These are phyloP conservation scores for Leccinum barrowsii DNA, from an alignment of 768 basidiomycete genomes.

Conservation along the genomic window DNA sequence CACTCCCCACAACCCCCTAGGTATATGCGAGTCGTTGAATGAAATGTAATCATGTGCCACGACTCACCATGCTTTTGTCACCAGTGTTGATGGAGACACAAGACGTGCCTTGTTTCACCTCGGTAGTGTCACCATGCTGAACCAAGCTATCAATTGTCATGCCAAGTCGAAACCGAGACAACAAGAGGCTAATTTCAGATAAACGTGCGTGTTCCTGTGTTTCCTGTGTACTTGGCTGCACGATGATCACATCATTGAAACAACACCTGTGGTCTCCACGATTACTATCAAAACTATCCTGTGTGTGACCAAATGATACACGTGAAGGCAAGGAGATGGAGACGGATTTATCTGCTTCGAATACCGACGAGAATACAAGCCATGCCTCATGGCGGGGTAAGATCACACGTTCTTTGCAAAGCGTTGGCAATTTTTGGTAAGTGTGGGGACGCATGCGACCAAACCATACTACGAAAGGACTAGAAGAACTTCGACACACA, in stretches of 20 bases:
- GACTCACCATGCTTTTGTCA: background rate
- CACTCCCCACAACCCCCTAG: conserved; percentile 8
- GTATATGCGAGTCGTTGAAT: conserved; percentile 13
- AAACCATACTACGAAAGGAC: background rate
- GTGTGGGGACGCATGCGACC: background rate
- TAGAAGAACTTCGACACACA: background rate
- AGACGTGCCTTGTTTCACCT: background rate
- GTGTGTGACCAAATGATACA: background rate
- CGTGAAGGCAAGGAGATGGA: background rate
- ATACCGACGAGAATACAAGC: too few species aligned
- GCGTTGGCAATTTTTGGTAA: too few species aligned
- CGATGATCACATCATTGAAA: background rate
- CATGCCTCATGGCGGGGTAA: too few species aligned
- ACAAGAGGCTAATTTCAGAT: background rate
- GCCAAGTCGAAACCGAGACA: background rate
- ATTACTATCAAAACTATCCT: background rate
- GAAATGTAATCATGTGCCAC: conserved; percentile 7
- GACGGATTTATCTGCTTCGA: background rate
- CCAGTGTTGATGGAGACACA: background rate
- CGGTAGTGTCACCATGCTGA: background rate
- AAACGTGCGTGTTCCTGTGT: background rate
- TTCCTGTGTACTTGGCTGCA: background rate
- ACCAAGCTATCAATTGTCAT: background rate
- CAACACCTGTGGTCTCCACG: background rate
- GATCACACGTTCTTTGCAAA: too few species aligned